Evolutionary conservation across 2,329 filamentous ascomycete genomes (phyloP).

Genomic region (Ophiostoma angusticollis): DNA sequence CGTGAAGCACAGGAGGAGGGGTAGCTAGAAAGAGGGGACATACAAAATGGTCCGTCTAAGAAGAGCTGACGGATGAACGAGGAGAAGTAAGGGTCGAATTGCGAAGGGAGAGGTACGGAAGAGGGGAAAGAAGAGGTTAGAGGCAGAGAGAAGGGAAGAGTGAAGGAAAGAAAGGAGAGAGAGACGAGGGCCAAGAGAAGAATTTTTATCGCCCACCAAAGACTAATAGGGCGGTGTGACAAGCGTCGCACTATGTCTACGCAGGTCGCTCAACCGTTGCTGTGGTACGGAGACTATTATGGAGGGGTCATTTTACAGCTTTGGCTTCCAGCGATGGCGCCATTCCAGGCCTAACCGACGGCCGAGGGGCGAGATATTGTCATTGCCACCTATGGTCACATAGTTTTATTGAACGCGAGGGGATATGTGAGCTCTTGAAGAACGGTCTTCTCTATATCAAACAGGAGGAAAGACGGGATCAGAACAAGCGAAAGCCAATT

Average conservation of each 20-base stretch:
- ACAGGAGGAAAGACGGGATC: too few relatives aligned
- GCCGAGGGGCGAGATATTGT: too few relatives aligned
- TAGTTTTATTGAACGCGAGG: too few relatives aligned
- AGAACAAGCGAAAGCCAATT: too few relatives aligned
- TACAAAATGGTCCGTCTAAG: constrained; percentile 8
- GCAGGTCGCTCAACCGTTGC: constrained; percentile 4
- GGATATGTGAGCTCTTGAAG: too few relatives aligned
- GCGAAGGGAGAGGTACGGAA: not conserved
- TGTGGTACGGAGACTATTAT: constrained; percentile 5
- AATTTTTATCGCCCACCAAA: constrained; percentile 6
- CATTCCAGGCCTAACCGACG: too few relatives aligned
- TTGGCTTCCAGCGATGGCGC: too few relatives aligned
- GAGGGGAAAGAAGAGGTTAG: constrained; percentile 1
- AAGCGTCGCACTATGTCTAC: not conserved
- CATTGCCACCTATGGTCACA: too few relatives aligned
- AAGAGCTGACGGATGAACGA: constrained; percentile 9
- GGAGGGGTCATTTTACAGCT: too few relatives aligned
- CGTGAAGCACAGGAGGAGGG: not conserved
- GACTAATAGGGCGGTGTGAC: constrained; percentile 10
- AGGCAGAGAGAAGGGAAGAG: constrained; percentile 2
- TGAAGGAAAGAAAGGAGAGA: constrained; percentile 5
- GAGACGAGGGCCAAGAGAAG: constrained; percentile 8
- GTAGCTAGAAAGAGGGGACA: not conserved
- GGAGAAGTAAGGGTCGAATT: not conserved
- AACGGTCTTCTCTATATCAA: too few relatives aligned